Base-by-base conservation (phyloP, 2,329 filamentous ascomycete species). In the Orbilia blumenaviensis region DNA sequence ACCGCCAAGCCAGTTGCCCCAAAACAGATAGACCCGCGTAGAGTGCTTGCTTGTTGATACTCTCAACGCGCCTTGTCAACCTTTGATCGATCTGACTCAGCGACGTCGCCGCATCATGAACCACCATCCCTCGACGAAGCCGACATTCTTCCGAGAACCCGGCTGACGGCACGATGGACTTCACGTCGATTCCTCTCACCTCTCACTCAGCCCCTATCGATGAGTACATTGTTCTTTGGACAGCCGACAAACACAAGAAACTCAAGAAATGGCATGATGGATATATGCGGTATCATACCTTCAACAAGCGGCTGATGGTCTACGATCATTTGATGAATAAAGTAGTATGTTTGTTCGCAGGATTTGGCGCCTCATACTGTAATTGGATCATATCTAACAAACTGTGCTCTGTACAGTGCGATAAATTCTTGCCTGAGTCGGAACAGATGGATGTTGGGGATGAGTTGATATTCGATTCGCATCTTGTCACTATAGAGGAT, bases 211-310 rank as follows among this genome's bases (percentile, higher is more conserved):
- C 79, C 32, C 78, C 77, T 16, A 73, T 80, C 25, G 78, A 79
- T 16, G 79, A 80, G 58, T 80, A 78, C 66, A 66, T 78, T 3
- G 68, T 80, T 67, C 75, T 80, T 8, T 80, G 79, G 79, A 80
- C 79, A 16, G 66, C 78, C 50, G 79, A 80, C 78, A 80, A 80
- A 71, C 78, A 80, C 64, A 79, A 80, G 62, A 80, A 80, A 54
- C 78, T 80, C 16, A 80, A 80, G 63, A 79, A 79, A 72, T 80
- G 79, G 79, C 79, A 80, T 44, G 79, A 80, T 66, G 79, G 79
- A 68, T 74, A 61, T 41, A 78, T 80, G 18, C 78, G 79, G 12
- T 79, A 79, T 42, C 79, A 80, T 56, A 79, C 78, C 14, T 80
- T 80, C 60, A 80, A 80, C 38, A 79, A 78, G 29, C 78, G 79